Evolutionary conservation across 2,329 filamentous ascomycete genomes (phyloP).

Genomic region (Metarhizium brunneum): DNA sequence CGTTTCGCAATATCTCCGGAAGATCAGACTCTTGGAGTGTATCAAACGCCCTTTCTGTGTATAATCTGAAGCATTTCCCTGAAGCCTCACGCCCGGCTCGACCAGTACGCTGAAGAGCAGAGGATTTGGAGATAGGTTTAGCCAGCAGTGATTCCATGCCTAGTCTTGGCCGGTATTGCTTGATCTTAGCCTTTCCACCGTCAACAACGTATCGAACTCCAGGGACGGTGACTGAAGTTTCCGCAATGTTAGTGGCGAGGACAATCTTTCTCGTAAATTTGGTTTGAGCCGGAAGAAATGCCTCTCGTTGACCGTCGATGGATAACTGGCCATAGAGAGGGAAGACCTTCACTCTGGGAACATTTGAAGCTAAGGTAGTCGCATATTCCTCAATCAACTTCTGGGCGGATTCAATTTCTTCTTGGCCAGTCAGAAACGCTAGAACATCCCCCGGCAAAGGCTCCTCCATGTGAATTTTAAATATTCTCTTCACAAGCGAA

Average conservation of each 20-base stretch:
- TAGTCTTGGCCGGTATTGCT: constrained; percentile 75
- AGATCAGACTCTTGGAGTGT: constrained; percentile 62
- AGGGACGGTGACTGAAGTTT: constrained; percentile 92
- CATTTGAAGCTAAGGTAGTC: constrained; percentile 58
- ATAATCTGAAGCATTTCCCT: constrained; percentile 83
- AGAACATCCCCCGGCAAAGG: constrained; percentile 90
- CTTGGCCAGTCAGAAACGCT: constrained; percentile 86
- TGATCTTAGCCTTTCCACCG: constrained; percentile 87
- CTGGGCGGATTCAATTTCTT: constrained; percentile 79
- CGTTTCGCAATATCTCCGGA: constrained; percentile 85
- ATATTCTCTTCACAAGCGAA: constrained; percentile 68
- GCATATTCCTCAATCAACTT: constrained; percentile 74
- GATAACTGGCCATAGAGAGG: constrained; percentile 87
- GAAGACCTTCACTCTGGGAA: constrained; percentile 64
- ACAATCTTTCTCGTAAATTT: constrained; percentile 80
- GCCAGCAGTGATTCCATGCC: constrained; percentile 86
- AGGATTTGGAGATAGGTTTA: constrained; percentile 87
- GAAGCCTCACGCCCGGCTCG: constrained; percentile 87
- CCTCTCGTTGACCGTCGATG: constrained; percentile 74
- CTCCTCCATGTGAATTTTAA: constrained; percentile 79
- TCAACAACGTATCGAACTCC: constrained; percentile 90
- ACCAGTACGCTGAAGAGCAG: constrained; percentile 83
- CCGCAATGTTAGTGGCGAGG: constrained; percentile 93
- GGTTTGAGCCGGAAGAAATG: constrained; percentile 67
- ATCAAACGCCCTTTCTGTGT: constrained; percentile 70